A percentile compares a stretch with the other conserved stretches of the same genome.
Evolutionary conservation across 331 rosid species (phyloP).

Genomic region (Malus hybrid): DNA sequence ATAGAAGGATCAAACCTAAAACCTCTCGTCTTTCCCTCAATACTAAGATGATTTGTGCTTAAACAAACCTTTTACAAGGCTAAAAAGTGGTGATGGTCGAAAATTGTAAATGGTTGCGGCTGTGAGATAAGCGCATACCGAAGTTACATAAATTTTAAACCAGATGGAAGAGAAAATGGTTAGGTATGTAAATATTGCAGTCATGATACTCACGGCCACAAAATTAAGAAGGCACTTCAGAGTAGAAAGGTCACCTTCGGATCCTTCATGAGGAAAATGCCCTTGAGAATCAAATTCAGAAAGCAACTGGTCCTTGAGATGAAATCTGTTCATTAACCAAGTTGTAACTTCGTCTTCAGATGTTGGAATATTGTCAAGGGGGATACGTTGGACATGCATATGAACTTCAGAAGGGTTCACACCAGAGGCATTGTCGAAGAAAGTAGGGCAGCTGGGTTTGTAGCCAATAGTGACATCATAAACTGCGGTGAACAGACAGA

Average conservation of each 20-base stretch:
- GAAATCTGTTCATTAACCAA: slow-evolving; percentile 51
- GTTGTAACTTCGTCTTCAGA: slow-evolving; percentile 42
- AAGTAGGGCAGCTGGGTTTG: slow-evolving; percentile 60
- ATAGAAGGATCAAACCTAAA: neutral
- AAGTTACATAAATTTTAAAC: slow-evolving; percentile 50
- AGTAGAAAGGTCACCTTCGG: slow-evolving; percentile 43
- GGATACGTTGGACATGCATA: slow-evolving; percentile 40
- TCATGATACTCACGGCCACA: slow-evolving; percentile 26
- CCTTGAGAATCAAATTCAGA: slow-evolving; percentile 49
- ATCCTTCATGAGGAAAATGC: slow-evolving; percentile 53
- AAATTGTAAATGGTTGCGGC: slow-evolving; percentile 51
- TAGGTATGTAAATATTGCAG: slow-evolving; percentile 33
- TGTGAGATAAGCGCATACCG: slow-evolving; percentile 50
- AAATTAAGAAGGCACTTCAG: slow-evolving; percentile 40
- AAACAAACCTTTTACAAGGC: slow-evolving; percentile 19
- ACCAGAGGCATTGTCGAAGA: slow-evolving; percentile 65
- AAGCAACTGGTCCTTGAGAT: slow-evolving; percentile 52
- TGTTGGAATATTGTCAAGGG: slow-evolving; percentile 39
- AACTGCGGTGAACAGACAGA: slow-evolving; percentile 31
- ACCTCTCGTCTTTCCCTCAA: neutral
- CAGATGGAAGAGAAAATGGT: slow-evolving; percentile 40
- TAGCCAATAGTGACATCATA: slow-evolving; percentile 74
- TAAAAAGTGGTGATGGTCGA: slow-evolving; percentile 44
- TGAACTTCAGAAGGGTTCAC: slow-evolving; percentile 79
- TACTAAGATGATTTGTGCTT: slow-evolving; percentile 13